Evolutionary conservation across 805 yeast species (phyloP), one percentile per base, ranked within the genome.

Genomic region (Candida sakaeoensis): DNA sequence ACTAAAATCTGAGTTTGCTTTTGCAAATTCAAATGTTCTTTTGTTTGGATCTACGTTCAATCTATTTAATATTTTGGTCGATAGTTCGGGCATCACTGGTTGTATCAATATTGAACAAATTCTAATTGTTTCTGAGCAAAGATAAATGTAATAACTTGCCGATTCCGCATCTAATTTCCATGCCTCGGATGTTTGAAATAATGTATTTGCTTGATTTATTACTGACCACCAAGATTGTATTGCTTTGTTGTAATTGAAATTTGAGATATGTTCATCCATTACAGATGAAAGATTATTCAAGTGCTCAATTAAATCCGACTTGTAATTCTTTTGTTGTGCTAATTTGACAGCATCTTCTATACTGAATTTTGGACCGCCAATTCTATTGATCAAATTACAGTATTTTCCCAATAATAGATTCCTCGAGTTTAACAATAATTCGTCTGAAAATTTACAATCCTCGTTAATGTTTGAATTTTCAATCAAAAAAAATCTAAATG

Each of bases 401-500:
- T 82, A 82, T 57, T 90, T 90, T 44, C 88, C 87, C 41, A 87
- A 80, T 29, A 91, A 66, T 49, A 79, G 77, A 24, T 78, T 80
- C 46, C 95, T 71, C 5, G 79, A 61, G 22, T 57, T 55, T 30
- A 63, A 63, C 40, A 85, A 63, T 29, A 70, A 70, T 12, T 63
- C 72, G 37, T 82, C 85, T 23, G 81, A 75, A 56, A 82, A 93
- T 50, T 89, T 89, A 49, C 90, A 78, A 61, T 93, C 99, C 21
- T 75, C 71, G 18, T 77, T 82, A 24, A 93, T 61, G 26, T 80
- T 79, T 1, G 95, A 82, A 54, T 82, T 82, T 50, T 82, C 85
- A 61, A 82, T 72, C 42, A 93, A 61, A 55, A 80, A 88, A 61
- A 86, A 80, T 46, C 96, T 70, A 30, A 89, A 62, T 0, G 85